Conservation (phyloP, 2,329 filamentous ascomycete genomes). For the Cordyceps fumosorosea region DNA sequence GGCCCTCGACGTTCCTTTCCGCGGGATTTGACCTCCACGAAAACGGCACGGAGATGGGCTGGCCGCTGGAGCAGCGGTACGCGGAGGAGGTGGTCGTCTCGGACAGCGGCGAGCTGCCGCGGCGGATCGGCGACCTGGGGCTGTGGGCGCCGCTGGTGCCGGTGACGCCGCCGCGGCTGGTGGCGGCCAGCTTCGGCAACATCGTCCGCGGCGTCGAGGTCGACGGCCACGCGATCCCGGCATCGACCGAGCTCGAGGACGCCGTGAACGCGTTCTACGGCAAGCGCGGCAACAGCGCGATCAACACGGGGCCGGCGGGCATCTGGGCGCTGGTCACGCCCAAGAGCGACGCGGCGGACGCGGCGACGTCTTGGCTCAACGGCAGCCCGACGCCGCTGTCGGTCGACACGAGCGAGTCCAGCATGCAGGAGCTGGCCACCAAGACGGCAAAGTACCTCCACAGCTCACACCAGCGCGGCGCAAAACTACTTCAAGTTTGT, state of each 20-base stretch:
- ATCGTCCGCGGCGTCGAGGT: constrained; percentile 61
- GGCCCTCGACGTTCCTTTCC: constrained; percentile 49
- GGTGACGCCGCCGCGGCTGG: constrained; percentile 54
- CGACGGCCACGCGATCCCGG: constrained; percentile 44
- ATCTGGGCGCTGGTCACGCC: constrained; percentile 71
- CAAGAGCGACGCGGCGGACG: constrained; percentile 15
- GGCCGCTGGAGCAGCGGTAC: constrained; percentile 32
- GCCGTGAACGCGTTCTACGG: constrained; percentile 55
- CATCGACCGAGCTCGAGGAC: constrained; percentile 65
- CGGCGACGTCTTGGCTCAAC: constrained; percentile 11
- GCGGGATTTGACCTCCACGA: constrained; percentile 23
- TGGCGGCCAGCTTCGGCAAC: constrained; percentile 67
- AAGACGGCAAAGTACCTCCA: constrained; percentile 25
- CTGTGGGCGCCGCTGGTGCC: constrained; percentile 48
- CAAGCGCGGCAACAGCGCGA: constrained; percentile 21
- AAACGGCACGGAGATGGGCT: constrained; percentile 17
- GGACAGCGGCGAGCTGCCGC: constrained; percentile 16
- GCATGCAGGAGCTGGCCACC: constrained; percentile 17
- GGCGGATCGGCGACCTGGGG: constrained; percentile 20
- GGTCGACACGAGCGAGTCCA: constrained; percentile 12
- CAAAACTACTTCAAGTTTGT: constrained; percentile 41
- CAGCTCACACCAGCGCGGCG: constrained; percentile 33
- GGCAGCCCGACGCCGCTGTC: constrained; percentile 2
- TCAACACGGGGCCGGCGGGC: constrained; percentile 39
- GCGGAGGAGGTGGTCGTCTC: constrained; percentile 32